A percentile compares a stretch with the other conserved stretches of the same genome.
Conservation (phyloP, 192 early-diverging fungal genomes). For the Coemansia sp. region DNA sequence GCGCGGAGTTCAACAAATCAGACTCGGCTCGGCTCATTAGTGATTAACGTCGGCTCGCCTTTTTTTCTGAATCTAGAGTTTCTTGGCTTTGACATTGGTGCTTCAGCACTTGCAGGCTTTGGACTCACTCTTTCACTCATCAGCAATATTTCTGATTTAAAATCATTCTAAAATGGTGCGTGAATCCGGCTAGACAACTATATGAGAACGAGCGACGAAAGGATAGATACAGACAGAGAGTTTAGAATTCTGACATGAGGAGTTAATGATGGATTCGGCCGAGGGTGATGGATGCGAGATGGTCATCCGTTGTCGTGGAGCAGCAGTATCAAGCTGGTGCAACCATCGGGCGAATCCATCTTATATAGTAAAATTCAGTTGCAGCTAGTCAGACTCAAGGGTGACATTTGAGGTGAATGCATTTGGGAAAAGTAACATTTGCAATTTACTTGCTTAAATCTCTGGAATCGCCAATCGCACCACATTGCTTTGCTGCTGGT, state of each 20-base stretch:
- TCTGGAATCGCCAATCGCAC: too few relatives aligned
- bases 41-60: neutral
- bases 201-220: neutral
- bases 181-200: slow-evolving; percentile 1
- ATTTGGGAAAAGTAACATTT: too few relatives aligned
- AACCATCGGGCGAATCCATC: neutral
- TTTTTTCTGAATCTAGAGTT: neutral
- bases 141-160: slow-evolving; percentile 28
- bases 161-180: slow-evolving; percentile 20
- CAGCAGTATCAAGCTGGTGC: neutral
- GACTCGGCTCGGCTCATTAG: neutral
- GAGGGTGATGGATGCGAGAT: slow-evolving; percentile 4
- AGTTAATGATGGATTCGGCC: neutral
- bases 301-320: neutral
- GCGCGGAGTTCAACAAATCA: too few relatives aligned
- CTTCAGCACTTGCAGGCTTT: neutral
- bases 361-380: neutral
- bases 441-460: too few relatives aligned
- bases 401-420: too few relatives aligned
- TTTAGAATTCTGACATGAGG: neutral
- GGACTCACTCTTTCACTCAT: slow-evolving; percentile 27
- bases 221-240: slow-evolving; percentile 1
- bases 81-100: too few relatives aligned
- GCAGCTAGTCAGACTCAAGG: too few relatives aligned
- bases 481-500: too few relatives aligned